phyloP scores from a whole-genome alignment of 306 rosid genomes.

The Ammopiptanthus mongolicus region DNA sequence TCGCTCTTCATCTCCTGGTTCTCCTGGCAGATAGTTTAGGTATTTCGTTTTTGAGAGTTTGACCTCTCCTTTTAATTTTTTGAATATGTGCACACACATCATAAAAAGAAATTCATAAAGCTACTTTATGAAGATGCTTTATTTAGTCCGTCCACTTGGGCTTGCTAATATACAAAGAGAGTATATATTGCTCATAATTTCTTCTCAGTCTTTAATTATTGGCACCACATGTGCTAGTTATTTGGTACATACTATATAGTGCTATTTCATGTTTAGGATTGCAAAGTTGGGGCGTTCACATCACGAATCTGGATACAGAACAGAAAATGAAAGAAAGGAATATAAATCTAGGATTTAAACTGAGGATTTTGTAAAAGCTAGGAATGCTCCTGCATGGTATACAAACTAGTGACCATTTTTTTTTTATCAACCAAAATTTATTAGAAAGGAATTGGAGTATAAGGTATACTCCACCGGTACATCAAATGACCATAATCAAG shows the following conservation, averaged over 20 bases:
- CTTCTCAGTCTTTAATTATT: not conserved
- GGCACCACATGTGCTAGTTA: not conserved
- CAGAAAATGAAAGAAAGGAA: not conserved
- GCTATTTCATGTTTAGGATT: not conserved
- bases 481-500: too few species aligned
- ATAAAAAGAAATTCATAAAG: not conserved
- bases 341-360: not conserved
- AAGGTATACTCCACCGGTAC: too few species aligned
- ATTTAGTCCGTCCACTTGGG: constrained; percentile 1
- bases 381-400: not conserved
- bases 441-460: too few species aligned
- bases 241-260: not conserved
- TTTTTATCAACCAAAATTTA: too few species aligned
- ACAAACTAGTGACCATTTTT: not conserved
- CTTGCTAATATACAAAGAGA: not conserved
- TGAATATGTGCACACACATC: not conserved
- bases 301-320: not conserved
- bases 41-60: not conserved
- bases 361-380: not conserved
- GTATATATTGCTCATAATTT: not conserved
- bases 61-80: not conserved
- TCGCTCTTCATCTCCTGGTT: not conserved
- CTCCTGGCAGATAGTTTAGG: not conserved
- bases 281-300: not conserved
- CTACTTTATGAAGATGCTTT: constrained; percentile 13